Percentiles rank a stretch among this genome's conserved stretches.
Evolutionary conservation across 495 filamentous ascomycete genomes (phyloP).

Genomic region (Xylaria curta): DNA sequence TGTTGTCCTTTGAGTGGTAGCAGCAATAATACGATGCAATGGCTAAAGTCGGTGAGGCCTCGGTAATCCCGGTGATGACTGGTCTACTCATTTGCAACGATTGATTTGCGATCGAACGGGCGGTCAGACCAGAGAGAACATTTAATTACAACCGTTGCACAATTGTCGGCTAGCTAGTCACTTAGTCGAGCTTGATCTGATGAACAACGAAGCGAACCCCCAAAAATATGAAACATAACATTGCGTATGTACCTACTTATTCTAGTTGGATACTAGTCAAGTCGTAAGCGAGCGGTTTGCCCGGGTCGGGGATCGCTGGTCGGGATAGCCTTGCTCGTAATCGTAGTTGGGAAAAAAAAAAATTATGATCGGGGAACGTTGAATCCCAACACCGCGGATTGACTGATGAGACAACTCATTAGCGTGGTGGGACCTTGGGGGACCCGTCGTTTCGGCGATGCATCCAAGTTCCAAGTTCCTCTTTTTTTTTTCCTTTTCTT

Average conservation of each 20-base stretch:
- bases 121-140: slow-evolving; percentile 1
- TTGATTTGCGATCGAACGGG: not conserved
- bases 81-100: not conserved
- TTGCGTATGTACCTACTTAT: not conserved
- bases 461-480: not conserved
- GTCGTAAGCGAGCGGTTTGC: not conserved
- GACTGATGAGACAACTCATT: slow-evolving; percentile 12
- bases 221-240: not conserved
- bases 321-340: not conserved
- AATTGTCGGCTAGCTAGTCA: not conserved
- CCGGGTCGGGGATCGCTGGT: slow-evolving; percentile 13
- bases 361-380: not conserved
- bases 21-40: not conserved
- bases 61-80: slow-evolving; percentile 10
- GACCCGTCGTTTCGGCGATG: slow-evolving; percentile 14
- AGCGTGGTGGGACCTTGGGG: not conserved
- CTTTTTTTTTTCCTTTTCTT: not conserved
- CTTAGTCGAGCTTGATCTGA: not conserved
- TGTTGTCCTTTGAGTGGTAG: not conserved
- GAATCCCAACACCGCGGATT: slow-evolving; percentile 16
- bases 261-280: not conserved
- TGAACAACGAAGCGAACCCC: not conserved
- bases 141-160: not conserved
- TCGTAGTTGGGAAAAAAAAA: not conserved
- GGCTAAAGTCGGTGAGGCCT: slow-evolving; percentile 17